Percentiles rank a stretch among this genome's conserved stretches.
Evolutionary conservation across 345 rosid species (phyloP).

Genomic region (Moricandia arvensis): DNA sequence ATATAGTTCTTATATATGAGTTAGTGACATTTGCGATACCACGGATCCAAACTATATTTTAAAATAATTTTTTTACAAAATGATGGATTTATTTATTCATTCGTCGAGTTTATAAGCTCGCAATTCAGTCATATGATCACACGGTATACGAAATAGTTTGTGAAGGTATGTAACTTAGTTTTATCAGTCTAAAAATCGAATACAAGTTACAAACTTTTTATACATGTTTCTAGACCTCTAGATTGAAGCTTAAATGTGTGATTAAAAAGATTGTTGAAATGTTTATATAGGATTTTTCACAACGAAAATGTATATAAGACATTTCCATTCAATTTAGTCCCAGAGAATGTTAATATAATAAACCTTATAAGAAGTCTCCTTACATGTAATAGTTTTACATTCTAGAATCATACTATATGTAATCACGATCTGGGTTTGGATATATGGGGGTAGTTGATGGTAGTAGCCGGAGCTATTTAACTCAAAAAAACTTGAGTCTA

Average conservation of each 20-base stretch:
- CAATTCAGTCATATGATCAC: not conserved
- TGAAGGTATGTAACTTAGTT: not conserved
- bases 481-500: constrained; percentile 7
- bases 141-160: not conserved
- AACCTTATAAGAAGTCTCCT: not conserved
- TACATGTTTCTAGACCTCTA: too few species aligned
- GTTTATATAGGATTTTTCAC: not conserved
- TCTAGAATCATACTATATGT: not conserved
- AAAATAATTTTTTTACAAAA: too few species aligned
- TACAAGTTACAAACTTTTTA: constrained; percentile 29
- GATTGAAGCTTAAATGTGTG: not conserved
- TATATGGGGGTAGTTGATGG: constrained; percentile 5
- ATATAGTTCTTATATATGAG: not conserved
- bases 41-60: not conserved
- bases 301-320: not conserved
- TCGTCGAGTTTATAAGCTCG: not conserved
- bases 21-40: not conserved
- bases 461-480: not conserved
- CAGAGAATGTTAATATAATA: not conserved
- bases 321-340: not conserved
- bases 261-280: not conserved
- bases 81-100: not conserved
- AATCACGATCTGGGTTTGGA: not conserved
- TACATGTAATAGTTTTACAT: not conserved
- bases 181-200: not conserved